Percentiles rank a stretch among this genome's conserved stretches.
Evolutionary conservation across 75 land plant species (phyloP).

Genomic region (Pinus tabuliformis): DNA sequence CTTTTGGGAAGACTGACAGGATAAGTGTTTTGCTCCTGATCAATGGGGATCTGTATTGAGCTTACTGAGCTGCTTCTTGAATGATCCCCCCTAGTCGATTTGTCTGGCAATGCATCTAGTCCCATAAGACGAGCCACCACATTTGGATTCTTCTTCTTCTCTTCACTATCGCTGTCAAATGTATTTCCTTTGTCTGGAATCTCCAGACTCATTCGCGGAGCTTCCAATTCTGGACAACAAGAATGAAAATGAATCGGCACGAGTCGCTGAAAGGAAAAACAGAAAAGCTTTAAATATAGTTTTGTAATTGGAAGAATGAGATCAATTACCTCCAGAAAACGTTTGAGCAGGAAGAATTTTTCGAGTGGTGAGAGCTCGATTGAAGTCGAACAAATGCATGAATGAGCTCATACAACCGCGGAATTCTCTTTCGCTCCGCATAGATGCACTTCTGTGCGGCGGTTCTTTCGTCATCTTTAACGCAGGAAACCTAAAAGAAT

Average conservation of each 20-base stretch:
- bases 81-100: not conserved
- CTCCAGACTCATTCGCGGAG: not conserved
- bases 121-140: constrained; percentile 35
- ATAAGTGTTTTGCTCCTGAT: not conserved
- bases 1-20: not conserved
- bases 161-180: not conserved
- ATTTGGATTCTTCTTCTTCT: constrained; percentile 15
- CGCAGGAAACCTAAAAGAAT: too few relatives aligned
- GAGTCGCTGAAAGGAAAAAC: not conserved
- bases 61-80: not conserved
- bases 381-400: constrained; percentile 6
- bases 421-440: not conserved
- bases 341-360: not conserved
- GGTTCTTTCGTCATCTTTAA: too few relatives aligned
- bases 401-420: not conserved
- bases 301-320: not conserved
- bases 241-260: not conserved
- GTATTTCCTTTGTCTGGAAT: not conserved
- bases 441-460: too few relatives aligned
- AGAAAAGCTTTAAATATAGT: not conserved
- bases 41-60: not conserved
- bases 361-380: not conserved
- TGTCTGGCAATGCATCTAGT: constrained; percentile 13
- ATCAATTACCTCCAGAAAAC: not conserved
- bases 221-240: not conserved